Percentiles rank a stretch among this genome's conserved stretches.
phyloP scores from a whole-genome alignment of 257 asterid genomes.

The Salvia splendens region DNA sequence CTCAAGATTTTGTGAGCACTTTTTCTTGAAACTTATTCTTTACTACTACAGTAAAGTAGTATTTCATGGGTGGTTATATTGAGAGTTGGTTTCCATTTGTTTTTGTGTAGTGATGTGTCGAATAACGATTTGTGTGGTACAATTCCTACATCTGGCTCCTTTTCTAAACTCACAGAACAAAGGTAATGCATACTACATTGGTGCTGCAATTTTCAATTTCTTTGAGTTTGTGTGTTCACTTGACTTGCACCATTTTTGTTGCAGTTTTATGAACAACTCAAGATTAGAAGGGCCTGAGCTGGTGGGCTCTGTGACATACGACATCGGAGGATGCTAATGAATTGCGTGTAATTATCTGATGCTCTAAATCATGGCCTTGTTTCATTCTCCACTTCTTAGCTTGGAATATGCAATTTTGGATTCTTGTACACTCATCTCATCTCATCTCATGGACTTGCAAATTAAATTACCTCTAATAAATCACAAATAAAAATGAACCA shows the following conservation, averaged over 20 bases:
- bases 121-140: constrained; percentile 62
- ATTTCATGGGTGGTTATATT: neutral
- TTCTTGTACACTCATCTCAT: no score
- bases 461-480: no score
- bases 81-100: neutral
- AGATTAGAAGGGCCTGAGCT: constrained; percentile 75
- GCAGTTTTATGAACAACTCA: constrained; percentile 60
- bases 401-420: no score
- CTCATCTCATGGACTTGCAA: no score
- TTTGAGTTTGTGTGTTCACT: neutral
- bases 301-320: constrained; percentile 60
- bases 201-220: no score
- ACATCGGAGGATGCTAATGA: constrained; percentile 47
- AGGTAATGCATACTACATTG: constrained; percentile 42
- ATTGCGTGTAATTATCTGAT: neutral
- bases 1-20: constrained; percentile 58
- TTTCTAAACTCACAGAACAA: constrained; percentile 55
- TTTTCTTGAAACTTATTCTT: neutral
- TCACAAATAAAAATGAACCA: no score
- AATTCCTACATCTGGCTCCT: constrained; percentile 56
- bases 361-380: no score
- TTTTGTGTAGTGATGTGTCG: constrained; percentile 54
- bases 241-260: neutral
- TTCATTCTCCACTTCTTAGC: no score
- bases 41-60: no score